Percentiles rank a stretch among this genome's conserved stretches.
Evolutionary conservation across 2,329 filamentous ascomycete species (phyloP).

Genomic region (Coniella vitis): DNA sequence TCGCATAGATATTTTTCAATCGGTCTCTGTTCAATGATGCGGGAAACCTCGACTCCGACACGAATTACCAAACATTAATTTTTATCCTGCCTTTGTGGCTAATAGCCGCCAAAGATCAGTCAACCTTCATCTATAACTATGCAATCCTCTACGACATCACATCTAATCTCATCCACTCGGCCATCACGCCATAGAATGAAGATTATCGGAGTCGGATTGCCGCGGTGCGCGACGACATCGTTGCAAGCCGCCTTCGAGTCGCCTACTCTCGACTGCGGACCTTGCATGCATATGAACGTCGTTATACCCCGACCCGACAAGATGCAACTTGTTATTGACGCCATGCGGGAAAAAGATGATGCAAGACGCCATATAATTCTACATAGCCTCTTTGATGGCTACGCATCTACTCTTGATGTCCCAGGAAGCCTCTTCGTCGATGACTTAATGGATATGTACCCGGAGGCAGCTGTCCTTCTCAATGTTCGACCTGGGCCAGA

Average conservation of each 20-base stretch:
- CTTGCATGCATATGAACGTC: slow-evolving; percentile 25
- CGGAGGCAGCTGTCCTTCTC: slow-evolving; percentile 25
- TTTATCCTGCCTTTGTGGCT: no score
- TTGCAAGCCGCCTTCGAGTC: slow-evolving; percentile 27
- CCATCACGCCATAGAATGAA: background rate
- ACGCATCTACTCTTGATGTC: slow-evolving; percentile 22
- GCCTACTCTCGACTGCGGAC: slow-evolving; percentile 21
- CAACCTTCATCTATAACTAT: no score
- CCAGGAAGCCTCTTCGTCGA: slow-evolving; percentile 26
- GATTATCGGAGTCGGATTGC: slow-evolving; percentile 25
- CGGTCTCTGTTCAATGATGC: no score
- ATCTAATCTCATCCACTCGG: background rate
- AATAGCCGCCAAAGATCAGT: no score
- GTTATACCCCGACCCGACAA: slow-evolving; percentile 17
- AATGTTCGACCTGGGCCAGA: slow-evolving; percentile 18
- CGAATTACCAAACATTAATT: no score
- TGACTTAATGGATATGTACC: slow-evolving; percentile 32
- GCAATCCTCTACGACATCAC: no score
- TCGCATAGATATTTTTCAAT: no score
- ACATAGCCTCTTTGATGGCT: slow-evolving; percentile 24
- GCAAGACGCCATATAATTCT: slow-evolving; percentile 23
- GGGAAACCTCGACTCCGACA: no score
- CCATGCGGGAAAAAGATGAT: slow-evolving; percentile 22
- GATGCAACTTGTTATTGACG: slow-evolving; percentile 20
- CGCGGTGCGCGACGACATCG: slow-evolving; percentile 29